Conservation (phyloP, 768 basidiomycete genomes). For the Amanita muscaria region DNA sequence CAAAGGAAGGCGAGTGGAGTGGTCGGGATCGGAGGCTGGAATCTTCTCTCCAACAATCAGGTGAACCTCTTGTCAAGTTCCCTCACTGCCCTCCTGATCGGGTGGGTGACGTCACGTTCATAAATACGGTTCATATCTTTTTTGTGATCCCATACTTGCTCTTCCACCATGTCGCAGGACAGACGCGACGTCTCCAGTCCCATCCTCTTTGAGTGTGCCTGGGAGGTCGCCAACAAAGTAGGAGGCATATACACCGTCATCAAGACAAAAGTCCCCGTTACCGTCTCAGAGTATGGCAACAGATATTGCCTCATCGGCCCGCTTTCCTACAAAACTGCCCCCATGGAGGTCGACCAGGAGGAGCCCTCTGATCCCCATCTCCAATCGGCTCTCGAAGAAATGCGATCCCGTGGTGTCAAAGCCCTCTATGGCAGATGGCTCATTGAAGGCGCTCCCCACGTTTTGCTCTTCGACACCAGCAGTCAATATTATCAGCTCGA, state of each 20-base stretch:
- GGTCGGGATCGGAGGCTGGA: slow-evolving; percentile 52
- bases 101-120: slow-evolving; percentile 15
- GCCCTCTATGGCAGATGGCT: slow-evolving; percentile 95
- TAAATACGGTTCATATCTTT: not conserved
- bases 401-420: slow-evolving; percentile 90
- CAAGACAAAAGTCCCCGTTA: slow-evolving; percentile 98
- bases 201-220: slow-evolving; percentile 89
- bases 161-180: slow-evolving; percentile 10
- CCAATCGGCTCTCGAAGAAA: slow-evolving; percentile 62
- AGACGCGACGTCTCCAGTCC: slow-evolving; percentile 72
- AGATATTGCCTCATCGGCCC: slow-evolving; percentile 95
- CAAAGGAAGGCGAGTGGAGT: slow-evolving; percentile 38
- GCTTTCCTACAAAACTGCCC: slow-evolving; percentile 96
- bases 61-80: slow-evolving; percentile 42
- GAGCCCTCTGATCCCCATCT: slow-evolving; percentile 81
- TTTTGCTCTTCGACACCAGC: slow-evolving; percentile 93
- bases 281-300: slow-evolving; percentile 91
- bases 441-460: slow-evolving; percentile 92
- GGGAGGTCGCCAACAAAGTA: slow-evolving; percentile 99
- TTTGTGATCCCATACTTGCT: not conserved
- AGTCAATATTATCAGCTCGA: slow-evolving; percentile 82
- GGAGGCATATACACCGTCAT: slow-evolving; percentile 99
- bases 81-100: slow-evolving; percentile 24
- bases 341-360: slow-evolving; percentile 96
- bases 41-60: slow-evolving; percentile 80